Conservation (phyloP, 1,284 basidiomycete genomes). For the Ceratobasidium sp. region DNA sequence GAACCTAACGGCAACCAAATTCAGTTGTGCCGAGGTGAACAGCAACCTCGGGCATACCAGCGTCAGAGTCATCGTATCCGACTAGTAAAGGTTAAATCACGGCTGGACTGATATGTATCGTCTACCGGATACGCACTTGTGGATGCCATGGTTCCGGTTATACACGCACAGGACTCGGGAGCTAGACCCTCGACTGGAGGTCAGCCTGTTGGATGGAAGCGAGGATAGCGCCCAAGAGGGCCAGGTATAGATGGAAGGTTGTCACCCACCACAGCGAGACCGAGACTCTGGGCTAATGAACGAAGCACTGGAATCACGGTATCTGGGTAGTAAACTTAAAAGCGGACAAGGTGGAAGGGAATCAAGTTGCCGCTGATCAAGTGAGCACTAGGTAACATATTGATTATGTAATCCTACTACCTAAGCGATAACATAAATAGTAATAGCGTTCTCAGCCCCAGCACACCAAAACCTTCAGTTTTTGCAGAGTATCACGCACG, state of each 20-base stretch:
- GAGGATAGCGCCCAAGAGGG: slow-evolving; percentile 6
- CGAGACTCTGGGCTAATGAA: background rate
- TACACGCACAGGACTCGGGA: background rate
- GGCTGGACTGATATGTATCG: background rate
- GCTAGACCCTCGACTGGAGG: background rate
- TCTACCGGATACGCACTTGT: slow-evolving; percentile 2
- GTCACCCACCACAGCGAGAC: background rate
- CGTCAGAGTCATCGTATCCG: slow-evolving; percentile 28
- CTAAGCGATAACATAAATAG: background rate
- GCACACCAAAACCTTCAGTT: slow-evolving; percentile 9
- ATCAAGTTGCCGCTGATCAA: slow-evolving; percentile 24
- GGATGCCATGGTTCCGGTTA: background rate
- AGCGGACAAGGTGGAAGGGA: slow-evolving; percentile 5
- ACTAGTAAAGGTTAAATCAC: slow-evolving; percentile 7
- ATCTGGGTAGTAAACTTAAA: slow-evolving; percentile 28
- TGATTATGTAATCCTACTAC: slow-evolving; percentile 1
- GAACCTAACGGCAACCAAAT: slow-evolving; percentile 5
- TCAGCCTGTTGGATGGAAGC: background rate
- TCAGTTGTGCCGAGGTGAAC: background rate
- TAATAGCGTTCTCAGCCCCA: background rate
- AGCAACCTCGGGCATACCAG: slow-evolving; percentile 1
- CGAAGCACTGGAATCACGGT: background rate
- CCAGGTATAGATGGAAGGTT: slow-evolving; percentile 10
- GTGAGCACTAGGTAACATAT: slow-evolving; percentile 12
- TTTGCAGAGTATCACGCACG: slow-evolving; percentile 5